These are phyloP conservation scores for Senna tora DNA, from an alignment of 306 rosid genomes.

Conservation along the genomic window DNA sequence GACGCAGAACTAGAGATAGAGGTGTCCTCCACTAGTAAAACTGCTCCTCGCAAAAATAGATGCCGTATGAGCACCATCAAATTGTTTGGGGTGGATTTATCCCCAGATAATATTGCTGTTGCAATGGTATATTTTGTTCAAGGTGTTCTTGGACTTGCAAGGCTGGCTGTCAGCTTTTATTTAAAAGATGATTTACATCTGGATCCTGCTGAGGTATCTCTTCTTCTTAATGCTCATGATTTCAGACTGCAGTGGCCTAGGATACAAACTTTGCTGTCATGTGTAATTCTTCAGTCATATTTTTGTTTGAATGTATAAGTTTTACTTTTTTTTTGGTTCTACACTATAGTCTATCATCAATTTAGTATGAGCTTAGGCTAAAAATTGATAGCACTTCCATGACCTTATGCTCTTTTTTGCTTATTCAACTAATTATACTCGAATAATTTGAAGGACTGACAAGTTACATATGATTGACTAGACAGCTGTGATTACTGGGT, in stretches of 20 bases:
- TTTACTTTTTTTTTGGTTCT: constrained; percentile 9
- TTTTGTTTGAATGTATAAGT: constrained; percentile 14
- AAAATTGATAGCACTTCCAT: constrained; percentile 10
- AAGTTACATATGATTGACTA: constrained; percentile 54
- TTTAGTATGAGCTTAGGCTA: constrained; percentile 12
- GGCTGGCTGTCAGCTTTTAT: constrained; percentile 88
- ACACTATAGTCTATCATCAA: constrained; percentile 3
- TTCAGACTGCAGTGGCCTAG: neutral
- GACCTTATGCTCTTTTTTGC: neutral
- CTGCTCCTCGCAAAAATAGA: constrained; percentile 49
- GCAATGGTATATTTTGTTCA: constrained; percentile 99
- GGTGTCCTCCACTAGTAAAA: constrained; percentile 46
- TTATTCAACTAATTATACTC: constrained; percentile 20
- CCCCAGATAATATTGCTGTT: constrained; percentile 89
- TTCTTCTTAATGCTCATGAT: constrained; percentile 31
- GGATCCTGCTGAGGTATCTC: constrained; percentile 92
- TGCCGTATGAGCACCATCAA: constrained; percentile 43
- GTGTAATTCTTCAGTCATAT: constrained; percentile 21
- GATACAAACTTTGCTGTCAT: neutral
- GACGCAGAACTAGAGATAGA: constrained; percentile 49
- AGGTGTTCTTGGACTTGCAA: constrained; percentile 94
- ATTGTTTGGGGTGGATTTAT: constrained; percentile 77
- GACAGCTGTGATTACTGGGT: constrained; percentile 94
- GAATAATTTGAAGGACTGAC: constrained; percentile 42
- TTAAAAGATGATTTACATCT: constrained; percentile 92